phyloP scores from a whole-genome alignment of 768 basidiomycete genomes.

The Austroboletus eburneus region DNA sequence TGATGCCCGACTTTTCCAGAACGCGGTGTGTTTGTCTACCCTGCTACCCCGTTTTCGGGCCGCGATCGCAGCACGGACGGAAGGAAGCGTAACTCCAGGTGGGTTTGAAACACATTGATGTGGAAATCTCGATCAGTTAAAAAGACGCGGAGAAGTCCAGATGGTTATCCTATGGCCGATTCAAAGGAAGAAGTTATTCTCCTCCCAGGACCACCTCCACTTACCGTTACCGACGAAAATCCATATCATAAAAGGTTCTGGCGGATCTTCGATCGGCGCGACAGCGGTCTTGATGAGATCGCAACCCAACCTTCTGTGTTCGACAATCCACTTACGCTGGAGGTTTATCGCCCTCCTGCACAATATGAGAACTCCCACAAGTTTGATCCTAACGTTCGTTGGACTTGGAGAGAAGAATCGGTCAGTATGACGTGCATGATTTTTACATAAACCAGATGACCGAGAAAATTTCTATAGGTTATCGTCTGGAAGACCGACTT shows the following conservation, averaged over 20 bases:
- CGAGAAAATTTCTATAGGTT: constrained; percentile 27
- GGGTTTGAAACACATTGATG: no score
- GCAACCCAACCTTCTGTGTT: constrained; percentile 63
- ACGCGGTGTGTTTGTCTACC: no score
- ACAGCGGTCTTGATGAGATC: constrained; percentile 43
- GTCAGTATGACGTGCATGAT: constrained; percentile 23
- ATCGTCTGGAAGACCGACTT: constrained; percentile 59
- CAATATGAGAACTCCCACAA: constrained; percentile 58
- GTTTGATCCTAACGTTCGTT: constrained; percentile 62
- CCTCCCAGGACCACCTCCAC: background rate
- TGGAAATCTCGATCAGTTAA: background rate
- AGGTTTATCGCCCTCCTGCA: constrained; percentile 49
- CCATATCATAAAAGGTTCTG: background rate
- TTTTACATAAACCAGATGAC: background rate
- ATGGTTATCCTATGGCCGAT: background rate
- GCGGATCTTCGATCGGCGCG: constrained; percentile 25
- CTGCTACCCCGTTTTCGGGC: no score
- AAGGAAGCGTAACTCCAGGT: no score
- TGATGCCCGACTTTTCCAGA: no score
- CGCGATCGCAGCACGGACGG: no score
- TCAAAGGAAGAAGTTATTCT: background rate
- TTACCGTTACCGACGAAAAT: background rate
- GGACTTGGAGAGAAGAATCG: constrained; percentile 69
- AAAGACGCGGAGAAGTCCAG: background rate
- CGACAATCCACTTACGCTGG: constrained; percentile 48